Evolutionary conservation across 2,329 filamentous ascomycete genomes (phyloP), one percentile per base, ranked within the genome.

Genomic region (Diaporthe citrichinensis): DNA sequence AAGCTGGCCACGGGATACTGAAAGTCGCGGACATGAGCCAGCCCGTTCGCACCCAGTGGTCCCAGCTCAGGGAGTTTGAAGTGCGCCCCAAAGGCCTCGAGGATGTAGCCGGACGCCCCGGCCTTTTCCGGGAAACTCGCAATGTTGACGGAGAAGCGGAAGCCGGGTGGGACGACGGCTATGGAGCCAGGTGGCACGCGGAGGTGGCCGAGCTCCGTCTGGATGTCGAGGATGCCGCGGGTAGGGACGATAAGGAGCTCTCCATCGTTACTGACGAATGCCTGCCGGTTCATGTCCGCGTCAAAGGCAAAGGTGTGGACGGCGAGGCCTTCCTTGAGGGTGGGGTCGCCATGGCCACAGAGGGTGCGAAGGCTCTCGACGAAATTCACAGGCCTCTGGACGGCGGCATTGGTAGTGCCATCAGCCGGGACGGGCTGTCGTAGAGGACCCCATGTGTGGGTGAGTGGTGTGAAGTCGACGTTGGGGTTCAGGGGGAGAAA

Each of bases 1-100:
- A 88, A 88, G 2, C 84, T 76, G 1, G 92, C 92, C 2, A 90
- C 84, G 0, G 92, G 92, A 9, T 86, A 87, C 78, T 92, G 86
- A 81, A 94, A 94, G 82, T 94, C 92, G 10, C 92, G 87, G 5
- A 88, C 85, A 78, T 93, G 92, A 34, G 92, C 92, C 4, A 93
- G 84, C 2, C 90, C 90, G 78, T 92, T 92, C 15, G 89, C 90
- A 5, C 92, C 92, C 39, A 94, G 86, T 0, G 91, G 91, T 0
- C 92, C 92, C 1, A 94, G 85, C 73, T 93, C 92, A 0, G 92
- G 92, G 0, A 94, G 87, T 67, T 88, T 84, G 79, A 92, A 93
- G 80, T 90, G 90, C 2, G 88, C 88, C 72, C 92, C 90, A 81
- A 92, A 93, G 34, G 93, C 84, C 81, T 94, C 92, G 55, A 91